phyloP scores from a whole-genome alignment of 2,329 filamentous ascomycete genomes.

The Chrysosporium keratinophilum region DNA sequence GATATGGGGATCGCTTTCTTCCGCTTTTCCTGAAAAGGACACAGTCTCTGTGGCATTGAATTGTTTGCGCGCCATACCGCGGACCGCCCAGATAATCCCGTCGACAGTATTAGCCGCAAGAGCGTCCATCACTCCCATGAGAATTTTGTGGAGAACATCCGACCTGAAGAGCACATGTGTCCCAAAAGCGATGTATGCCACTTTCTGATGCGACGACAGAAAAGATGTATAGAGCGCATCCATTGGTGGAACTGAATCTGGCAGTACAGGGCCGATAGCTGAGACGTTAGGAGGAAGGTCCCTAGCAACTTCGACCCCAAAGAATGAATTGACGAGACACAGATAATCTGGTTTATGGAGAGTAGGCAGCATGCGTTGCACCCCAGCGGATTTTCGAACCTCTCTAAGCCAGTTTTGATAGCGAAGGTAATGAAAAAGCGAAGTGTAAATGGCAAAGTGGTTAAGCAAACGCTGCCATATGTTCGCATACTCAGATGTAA shows the following conservation, averaged over 20 bases:
- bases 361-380: conserved; percentile 24
- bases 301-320: conserved; percentile 35
- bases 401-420: conserved; percentile 24
- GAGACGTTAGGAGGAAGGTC: conserved; percentile 35
- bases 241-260: conserved; percentile 28
- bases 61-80: conserved; percentile 18
- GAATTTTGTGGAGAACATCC: conserved; percentile 25
- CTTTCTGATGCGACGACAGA: conserved; percentile 23
- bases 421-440: conserved; percentile 24
- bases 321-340: conserved; percentile 38
- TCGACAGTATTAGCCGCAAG: conserved; percentile 27
- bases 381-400: conserved; percentile 30
- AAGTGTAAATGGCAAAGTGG: conserved; percentile 26
- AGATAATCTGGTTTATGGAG: conserved; percentile 35
- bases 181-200: conserved; percentile 36
- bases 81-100: conserved; percentile 34
- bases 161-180: conserved; percentile 32
- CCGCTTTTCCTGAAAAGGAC: too few relatives aligned
- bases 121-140: conserved; percentile 24
- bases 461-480: conserved; percentile 31
- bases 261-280: conserved; percentile 35
- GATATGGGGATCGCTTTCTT: too few relatives aligned
- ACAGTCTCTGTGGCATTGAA: conserved; percentile 7
- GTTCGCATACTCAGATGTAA: conserved; percentile 34
- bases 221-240: conserved; percentile 24